phyloP scores from a whole-genome alignment of 345 rosid genomes.

The Brassica cretica region DNA sequence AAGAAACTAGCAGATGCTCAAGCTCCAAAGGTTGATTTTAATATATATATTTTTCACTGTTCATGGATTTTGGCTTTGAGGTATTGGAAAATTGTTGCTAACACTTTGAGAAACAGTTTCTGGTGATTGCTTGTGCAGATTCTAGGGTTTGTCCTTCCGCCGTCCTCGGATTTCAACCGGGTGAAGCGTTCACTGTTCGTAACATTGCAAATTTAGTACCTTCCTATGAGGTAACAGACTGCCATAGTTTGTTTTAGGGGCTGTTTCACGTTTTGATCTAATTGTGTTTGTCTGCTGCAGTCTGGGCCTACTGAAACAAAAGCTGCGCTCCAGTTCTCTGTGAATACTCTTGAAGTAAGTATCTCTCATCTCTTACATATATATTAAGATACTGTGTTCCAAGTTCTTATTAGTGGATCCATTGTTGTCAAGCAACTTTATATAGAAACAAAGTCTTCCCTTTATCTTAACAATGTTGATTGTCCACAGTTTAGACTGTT shows the following conservation, averaged over 20 bases:
- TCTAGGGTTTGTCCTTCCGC: constrained; percentile 96
- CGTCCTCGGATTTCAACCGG: constrained; percentile 92
- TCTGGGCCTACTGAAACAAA: constrained; percentile 93
- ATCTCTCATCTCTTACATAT: not conserved
- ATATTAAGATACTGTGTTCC: not conserved
- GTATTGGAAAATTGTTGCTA: constrained; percentile 22
- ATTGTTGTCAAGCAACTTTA: not conserved
- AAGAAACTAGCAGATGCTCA: constrained; percentile 67
- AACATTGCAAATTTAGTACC: constrained; percentile 94
- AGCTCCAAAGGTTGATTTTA: constrained; percentile 70
- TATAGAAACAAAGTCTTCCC: not conserved
- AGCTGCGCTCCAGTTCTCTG: constrained; percentile 94
- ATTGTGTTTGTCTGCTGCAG: constrained; percentile 41
- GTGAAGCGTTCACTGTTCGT: constrained; percentile 90
- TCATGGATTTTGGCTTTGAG: not conserved
- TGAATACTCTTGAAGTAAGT: constrained; percentile 76
- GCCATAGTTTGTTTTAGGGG: not conserved
- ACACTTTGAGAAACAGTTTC: constrained; percentile 62
- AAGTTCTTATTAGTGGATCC: not conserved
- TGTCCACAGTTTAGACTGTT: constrained; percentile 1
- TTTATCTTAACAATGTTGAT: not conserved
- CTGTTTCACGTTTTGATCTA: constrained; percentile 14
- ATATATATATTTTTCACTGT: not conserved
- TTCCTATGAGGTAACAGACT: constrained; percentile 58
- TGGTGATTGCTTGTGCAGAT: constrained; percentile 98